Conservation (phyloP, 1,139 yeast species). For the Scheffersomyces titani region DNA sequence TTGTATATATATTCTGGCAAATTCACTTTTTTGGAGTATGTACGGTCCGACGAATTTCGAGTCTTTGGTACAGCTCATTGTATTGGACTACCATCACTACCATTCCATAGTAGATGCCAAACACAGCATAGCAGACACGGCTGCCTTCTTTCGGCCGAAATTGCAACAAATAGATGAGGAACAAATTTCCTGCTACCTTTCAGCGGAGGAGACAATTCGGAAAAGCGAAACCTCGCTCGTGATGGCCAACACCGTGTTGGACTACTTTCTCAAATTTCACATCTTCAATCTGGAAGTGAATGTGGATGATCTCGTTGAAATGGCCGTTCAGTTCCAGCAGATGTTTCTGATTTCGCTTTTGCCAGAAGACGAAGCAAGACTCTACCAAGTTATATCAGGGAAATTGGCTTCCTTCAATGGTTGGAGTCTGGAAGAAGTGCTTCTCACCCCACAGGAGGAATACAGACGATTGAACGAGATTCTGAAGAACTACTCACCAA, state of each 20-base stretch:
- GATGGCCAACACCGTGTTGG: slow-evolving; percentile 1
- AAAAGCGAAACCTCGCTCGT: slow-evolving; percentile 2
- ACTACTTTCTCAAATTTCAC: slow-evolving; percentile 1
- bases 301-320: background rate
- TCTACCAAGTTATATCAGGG: background rate
- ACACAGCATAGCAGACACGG: slow-evolving; percentile 5
- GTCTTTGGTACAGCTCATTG: slow-evolving; percentile 2
- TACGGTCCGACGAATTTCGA: background rate
- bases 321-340: background rate
- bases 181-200: background rate
- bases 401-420: background rate
- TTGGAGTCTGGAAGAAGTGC: background rate
- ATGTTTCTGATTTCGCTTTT: background rate
- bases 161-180: background rate
- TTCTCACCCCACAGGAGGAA: slow-evolving; percentile 1
- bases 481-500: slow-evolving; percentile 3
- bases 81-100: slow-evolving; percentile 10
- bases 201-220: slow-evolving; percentile 4
- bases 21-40: background rate
- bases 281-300: background rate
- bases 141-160: slow-evolving; percentile 1
- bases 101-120: slow-evolving; percentile 4
- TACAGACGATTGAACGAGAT: slow-evolving; percentile 2
- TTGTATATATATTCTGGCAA: background rate
- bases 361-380: background rate